Conservation (phyloP, 257 asterid species). For the Solanum rostratum region DNA sequence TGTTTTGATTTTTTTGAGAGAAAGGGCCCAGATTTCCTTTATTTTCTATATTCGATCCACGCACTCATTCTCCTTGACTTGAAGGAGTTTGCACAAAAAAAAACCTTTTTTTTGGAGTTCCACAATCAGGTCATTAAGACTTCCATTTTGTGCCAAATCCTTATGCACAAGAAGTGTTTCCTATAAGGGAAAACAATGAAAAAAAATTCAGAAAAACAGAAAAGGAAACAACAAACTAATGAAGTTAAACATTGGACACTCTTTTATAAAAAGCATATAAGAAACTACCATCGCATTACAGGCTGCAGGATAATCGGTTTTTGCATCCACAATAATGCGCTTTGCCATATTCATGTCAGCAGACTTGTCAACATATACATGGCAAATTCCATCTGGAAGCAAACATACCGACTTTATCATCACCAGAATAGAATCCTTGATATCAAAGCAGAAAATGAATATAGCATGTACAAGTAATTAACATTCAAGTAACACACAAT, state of each 20-base stretch:
- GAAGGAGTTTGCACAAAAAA: not conserved
- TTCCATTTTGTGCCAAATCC: constrained; percentile 36
- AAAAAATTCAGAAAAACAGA: not conserved
- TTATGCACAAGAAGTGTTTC: constrained; percentile 75
- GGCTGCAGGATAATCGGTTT: constrained; percentile 82
- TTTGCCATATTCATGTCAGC: constrained; percentile 68
- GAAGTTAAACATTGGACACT: not conserved
- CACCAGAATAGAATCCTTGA: not conserved
- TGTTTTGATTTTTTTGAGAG: not conserved
- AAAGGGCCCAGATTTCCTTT: not conserved
- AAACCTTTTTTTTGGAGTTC: constrained; percentile 62
- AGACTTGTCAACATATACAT: constrained; percentile 63
- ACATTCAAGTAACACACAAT: not conserved
- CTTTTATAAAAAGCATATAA: not conserved
- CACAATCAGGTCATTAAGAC: constrained; percentile 37
- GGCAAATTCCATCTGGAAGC: constrained; percentile 71
- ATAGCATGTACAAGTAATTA: not conserved
- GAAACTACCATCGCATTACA: constrained; percentile 71
- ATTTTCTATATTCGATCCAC: not conserved
- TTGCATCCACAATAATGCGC: constrained; percentile 49
- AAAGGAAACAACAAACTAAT: not conserved
- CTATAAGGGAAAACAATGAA: constrained; percentile 15
- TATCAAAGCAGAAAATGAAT: not conserved
- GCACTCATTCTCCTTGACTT: not conserved
- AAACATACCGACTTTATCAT: not conserved